These are phyloP conservation scores for Penicillium cosmopolitanum DNA, from an alignment of 495 filamentous ascomycete species.

Conservation along the genomic window DNA sequence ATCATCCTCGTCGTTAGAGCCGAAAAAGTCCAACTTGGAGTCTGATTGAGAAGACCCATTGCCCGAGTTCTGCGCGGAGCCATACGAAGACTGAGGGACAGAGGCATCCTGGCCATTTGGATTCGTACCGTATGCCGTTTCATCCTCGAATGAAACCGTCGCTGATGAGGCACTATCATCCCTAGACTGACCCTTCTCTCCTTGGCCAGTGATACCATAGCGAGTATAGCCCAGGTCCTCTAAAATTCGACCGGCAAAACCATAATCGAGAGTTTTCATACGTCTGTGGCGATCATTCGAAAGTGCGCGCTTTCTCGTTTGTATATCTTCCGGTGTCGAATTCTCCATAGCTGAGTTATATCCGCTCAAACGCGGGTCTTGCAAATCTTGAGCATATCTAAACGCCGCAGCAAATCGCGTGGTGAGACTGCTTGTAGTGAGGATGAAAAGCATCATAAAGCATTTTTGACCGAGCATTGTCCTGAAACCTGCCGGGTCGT, in stretches of 20 bases:
- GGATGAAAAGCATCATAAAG: slow-evolving; percentile 31
- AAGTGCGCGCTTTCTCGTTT: slow-evolving; percentile 26
- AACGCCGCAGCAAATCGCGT: neutral
- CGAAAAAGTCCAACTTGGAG: slow-evolving; percentile 24
- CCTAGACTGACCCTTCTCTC: slow-evolving; percentile 12
- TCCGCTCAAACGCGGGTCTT: slow-evolving; percentile 33
- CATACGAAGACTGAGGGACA: neutral
- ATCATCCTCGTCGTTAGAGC: slow-evolving; percentile 37
- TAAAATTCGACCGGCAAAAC: slow-evolving; percentile 9
- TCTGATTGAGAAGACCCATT: slow-evolving; percentile 11
- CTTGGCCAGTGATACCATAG: neutral
- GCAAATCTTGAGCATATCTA: too few species aligned
- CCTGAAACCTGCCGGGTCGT: slow-evolving; percentile 2
- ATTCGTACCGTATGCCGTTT: slow-evolving; percentile 1
- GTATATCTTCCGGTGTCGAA: slow-evolving; percentile 27
- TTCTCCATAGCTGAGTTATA: too few species aligned
- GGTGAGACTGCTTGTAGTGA: neutral
- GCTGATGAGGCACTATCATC: slow-evolving; percentile 9
- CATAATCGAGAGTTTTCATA: neutral
- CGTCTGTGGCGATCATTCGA: slow-evolving; percentile 13
- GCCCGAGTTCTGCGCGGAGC: neutral
- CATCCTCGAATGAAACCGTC: slow-evolving; percentile 9
- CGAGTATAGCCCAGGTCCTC: slow-evolving; percentile 1
- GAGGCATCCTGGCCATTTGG: slow-evolving; percentile 2
- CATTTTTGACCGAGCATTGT: neutral